phyloP scores from a whole-genome alignment of 2,329 filamentous ascomycete species.

The Nakataea oryzae region DNA sequence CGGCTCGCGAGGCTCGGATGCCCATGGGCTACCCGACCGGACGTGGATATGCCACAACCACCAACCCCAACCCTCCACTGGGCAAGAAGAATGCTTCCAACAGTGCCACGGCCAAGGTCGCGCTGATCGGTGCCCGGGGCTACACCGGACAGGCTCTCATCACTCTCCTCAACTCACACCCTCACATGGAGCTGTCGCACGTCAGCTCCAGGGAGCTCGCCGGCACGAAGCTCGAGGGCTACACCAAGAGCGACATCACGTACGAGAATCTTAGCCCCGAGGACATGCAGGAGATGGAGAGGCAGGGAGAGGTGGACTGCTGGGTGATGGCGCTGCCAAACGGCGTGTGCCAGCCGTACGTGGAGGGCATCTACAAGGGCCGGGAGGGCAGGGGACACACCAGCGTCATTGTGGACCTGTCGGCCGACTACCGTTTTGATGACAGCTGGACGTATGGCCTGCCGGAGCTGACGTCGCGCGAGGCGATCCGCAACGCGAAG shows the following conservation, averaged over 20 bases:
- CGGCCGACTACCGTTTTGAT: conserved; percentile 94
- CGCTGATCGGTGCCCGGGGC: conserved; percentile 81
- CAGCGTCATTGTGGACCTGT: conserved; percentile 83
- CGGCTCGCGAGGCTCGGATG: conserved; percentile 3
- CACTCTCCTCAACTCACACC: conserved; percentile 76
- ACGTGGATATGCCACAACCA: conserved; percentile 46
- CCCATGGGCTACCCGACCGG: conserved; percentile 8
- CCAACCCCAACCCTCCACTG: conserved; percentile 83
- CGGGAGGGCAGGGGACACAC: conserved; percentile 28
- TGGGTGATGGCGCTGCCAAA: conserved; percentile 98
- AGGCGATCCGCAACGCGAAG: conserved; percentile 64
- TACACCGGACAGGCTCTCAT: conserved; percentile 92
- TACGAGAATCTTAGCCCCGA: conserved; percentile 88
- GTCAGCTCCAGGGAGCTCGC: conserved; percentile 89
- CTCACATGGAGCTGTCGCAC: conserved; percentile 78
- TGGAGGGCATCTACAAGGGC: conserved; percentile 73
- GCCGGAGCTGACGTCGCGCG: conserved; percentile 71
- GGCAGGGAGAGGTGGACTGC: conserved; percentile 77
- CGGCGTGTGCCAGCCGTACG: conserved; percentile 85
- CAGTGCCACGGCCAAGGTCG: conserved; percentile 66
- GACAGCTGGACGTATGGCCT: conserved; percentile 79
- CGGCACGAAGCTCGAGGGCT: conserved; percentile 79
- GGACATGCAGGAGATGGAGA: conserved; percentile 76
- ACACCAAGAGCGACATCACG: conserved; percentile 80
- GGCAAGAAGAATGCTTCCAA: conserved; percentile 84